These are phyloP conservation scores for Ilex asprella DNA, from an alignment of 257 asterid genomes.

Conservation along the genomic window DNA sequence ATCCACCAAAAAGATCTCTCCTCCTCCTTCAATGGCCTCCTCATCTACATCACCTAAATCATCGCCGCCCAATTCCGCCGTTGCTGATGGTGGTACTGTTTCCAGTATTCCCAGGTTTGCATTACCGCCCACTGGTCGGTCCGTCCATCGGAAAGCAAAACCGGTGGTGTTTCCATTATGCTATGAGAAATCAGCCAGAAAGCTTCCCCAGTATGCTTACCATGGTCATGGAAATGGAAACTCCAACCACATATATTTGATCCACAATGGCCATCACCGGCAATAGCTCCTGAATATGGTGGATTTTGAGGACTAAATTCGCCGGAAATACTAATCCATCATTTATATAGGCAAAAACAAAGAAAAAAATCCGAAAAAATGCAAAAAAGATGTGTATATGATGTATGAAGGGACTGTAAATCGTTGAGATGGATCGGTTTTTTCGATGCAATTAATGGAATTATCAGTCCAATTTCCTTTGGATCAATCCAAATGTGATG, in stretches of 20 bases:
- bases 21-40: conserved; percentile 46
- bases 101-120: not conserved
- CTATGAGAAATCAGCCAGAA: conserved; percentile 27
- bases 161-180: conserved; percentile 35
- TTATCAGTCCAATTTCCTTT: conserved; percentile 24
- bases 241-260: conserved; percentile 32
- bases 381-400: conserved; percentile 14
- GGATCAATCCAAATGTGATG: conserved; percentile 21
- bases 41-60: conserved; percentile 48
- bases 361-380: not conserved
- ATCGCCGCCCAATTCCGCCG: conserved; percentile 13
- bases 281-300: conserved; percentile 23
- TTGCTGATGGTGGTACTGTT: not conserved
- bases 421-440: conserved; percentile 35
- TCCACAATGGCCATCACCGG: conserved; percentile 53
- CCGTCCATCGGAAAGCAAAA: conserved; percentile 27
- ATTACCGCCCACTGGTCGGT: conserved; percentile 14
- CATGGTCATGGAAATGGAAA: conserved; percentile 30
- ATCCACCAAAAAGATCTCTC: conserved; percentile 35
- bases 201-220: conserved; percentile 31
- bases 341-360: not conserved
- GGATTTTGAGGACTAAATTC: conserved; percentile 1
- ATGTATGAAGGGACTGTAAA: conserved; percentile 24
- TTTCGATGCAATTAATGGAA: conserved; percentile 19
- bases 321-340: not conserved